A percentile compares a stretch with the other conserved stretches of the same genome.
These are phyloP conservation scores for Cystoisospora suis DNA, from an alignment of 169 alveolate genomes.

Conservation along the genomic window DNA sequence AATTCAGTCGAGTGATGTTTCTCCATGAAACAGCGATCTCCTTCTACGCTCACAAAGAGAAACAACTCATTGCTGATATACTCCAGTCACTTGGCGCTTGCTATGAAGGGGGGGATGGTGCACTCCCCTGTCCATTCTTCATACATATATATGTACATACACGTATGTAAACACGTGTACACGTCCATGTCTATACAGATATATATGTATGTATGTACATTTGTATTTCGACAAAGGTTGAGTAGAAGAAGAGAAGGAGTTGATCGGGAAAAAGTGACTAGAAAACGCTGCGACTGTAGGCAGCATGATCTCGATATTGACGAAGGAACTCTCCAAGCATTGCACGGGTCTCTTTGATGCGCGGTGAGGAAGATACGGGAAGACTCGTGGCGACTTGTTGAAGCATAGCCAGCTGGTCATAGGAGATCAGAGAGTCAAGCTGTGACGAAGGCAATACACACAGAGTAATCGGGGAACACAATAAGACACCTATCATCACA, in stretches of 20 bases:
- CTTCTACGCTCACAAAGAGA: too few species aligned
- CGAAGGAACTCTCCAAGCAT: neutral
- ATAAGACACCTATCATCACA: too few species aligned
- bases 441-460: neutral
- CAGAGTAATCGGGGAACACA: too few species aligned
- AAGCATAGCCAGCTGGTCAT: neutral
- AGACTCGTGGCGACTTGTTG: neutral
- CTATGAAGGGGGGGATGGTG: too few species aligned
- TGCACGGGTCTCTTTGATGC: neutral
- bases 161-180: neutral
- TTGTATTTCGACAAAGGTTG: neutral
- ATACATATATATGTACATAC: neutral
- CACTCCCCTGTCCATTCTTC: too few species aligned
- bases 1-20: too few species aligned
- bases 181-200: neutral
- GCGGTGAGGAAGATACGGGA: neutral
- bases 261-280: neutral
- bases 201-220: neutral
- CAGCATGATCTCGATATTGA: neutral
- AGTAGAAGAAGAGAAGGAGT: neutral
- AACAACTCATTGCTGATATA: too few species aligned
- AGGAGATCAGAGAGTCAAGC: neutral
- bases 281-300: neutral
- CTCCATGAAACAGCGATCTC: too few species aligned
- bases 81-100: too few species aligned